Evolutionary conservation across 306 rosid genomes (phyloP), one percentile per base, ranked within the genome.

Genomic region (Vachellia pachyceras): DNA sequence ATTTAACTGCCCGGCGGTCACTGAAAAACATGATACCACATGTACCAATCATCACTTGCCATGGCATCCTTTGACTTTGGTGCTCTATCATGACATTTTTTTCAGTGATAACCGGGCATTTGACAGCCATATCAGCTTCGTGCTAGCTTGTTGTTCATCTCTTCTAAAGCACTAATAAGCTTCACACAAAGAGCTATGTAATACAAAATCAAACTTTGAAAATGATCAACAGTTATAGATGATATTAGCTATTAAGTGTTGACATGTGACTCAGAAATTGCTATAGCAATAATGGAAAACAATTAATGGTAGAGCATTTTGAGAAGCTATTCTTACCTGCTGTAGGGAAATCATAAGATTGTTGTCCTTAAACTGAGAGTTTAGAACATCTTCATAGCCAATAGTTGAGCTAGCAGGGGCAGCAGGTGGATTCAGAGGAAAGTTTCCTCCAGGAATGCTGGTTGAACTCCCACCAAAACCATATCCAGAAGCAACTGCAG

Each of bases 371-470:
- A 85, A 96, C 87, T 94, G 99, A 79, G 97, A 90, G 85, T 85
- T 92, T 69, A 95, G 11, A 22, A 91, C 86, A 77, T 96, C 99
- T 9, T 96, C 99, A 63, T 92, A 94, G 86, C 98, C 92, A 8
- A 92, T 85, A 69, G 97, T 88, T 69, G 99, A 78, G 60, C 92
- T 92, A 1, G 94, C 81, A 44, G 94, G 97, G n/a, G 90, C 94
- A 8, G 92, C 60, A 14, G 98, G 89, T 23, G 86, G 91, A 81
- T 96, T 96, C 81, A 88, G 67, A 64, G 96, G 92, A 79, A 91
- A 96, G 65, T 92, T 96, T 82, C 99, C 99, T 13, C 98, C 99
- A 17, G 97, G 94, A 87, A 93, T 88, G 88, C 83, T 92, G 76
- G 91, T 87, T 77, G 99, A 96, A 79, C 88, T 93, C 64, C 95